Evolutionary conservation across 495 filamentous ascomycete species (phyloP).

Genomic region (Xylaria palmicola): DNA sequence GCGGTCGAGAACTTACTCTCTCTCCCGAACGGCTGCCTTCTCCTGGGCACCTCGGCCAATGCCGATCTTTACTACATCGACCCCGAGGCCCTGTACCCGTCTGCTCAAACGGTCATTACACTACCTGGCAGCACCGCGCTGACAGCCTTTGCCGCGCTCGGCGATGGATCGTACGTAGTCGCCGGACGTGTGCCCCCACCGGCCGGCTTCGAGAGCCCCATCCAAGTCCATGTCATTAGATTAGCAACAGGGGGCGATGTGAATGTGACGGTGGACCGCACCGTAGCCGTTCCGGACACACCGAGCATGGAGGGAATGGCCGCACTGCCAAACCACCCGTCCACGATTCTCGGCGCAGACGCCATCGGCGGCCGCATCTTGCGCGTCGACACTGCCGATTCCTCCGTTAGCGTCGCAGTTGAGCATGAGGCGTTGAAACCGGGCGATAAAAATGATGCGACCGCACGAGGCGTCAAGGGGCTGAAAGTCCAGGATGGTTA

Average conservation of each 20-base stretch:
- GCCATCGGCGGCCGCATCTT: constrained; percentile 33
- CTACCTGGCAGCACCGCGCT: constrained; percentile 30
- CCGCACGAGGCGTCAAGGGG: constrained; percentile 40
- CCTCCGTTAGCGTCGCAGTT: constrained; percentile 14
- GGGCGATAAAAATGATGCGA: neutral
- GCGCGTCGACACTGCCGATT: constrained; percentile 20
- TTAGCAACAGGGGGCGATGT: constrained; percentile 11
- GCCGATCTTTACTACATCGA: constrained; percentile 26
- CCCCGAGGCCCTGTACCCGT: constrained; percentile 18
- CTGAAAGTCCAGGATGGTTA: constrained; percentile 25
- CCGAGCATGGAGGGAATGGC: constrained; percentile 33
- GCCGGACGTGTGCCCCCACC: constrained; percentile 20
- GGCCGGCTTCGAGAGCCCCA: neutral
- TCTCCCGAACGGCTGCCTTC: constrained; percentile 11
- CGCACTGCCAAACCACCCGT: constrained; percentile 14
- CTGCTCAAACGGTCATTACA: constrained; percentile 27
- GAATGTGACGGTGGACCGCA: constrained; percentile 9
- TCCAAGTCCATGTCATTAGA: constrained; percentile 26
- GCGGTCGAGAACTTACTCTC: neutral
- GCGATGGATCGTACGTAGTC: constrained; percentile 31
- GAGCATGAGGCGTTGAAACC: constrained; percentile 1
- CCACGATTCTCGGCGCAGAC: constrained; percentile 31
- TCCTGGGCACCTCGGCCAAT: constrained; percentile 33
- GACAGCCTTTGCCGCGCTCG: constrained; percentile 33
- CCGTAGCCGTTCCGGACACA: constrained; percentile 16